phyloP scores from a whole-genome alignment of 2,329 filamentous ascomycete species.

The Mycosphaerella sp. region DNA sequence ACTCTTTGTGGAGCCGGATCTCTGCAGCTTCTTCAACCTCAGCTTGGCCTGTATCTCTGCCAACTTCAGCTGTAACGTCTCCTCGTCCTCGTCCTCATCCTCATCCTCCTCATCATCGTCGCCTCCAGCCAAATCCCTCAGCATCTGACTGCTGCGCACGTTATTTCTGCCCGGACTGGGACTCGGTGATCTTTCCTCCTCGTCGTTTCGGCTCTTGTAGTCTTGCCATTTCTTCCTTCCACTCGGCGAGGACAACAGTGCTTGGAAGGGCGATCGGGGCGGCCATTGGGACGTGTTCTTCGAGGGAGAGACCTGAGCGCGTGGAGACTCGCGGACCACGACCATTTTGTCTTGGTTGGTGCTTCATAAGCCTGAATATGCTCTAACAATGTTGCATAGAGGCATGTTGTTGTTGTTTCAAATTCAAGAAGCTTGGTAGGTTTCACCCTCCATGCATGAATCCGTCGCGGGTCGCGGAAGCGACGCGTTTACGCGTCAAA shows the following conservation, averaged over 20 bases:
- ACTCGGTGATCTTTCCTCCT: constrained; percentile 39
- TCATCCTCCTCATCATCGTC: constrained; percentile 28
- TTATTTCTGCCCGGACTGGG: constrained; percentile 49
- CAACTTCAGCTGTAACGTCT: constrained; percentile 77
- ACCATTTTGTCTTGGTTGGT: constrained; percentile 28
- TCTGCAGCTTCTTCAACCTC: constrained; percentile 74
- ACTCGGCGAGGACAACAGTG: constrained; percentile 63
- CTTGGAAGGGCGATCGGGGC: constrained; percentile 56
- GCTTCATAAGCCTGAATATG: neutral
- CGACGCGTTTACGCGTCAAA: constrained; percentile 14
- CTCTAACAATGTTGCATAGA: constrained; percentile 2
- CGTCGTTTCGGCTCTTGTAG: constrained; percentile 49
- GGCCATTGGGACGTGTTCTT: constrained; percentile 49
- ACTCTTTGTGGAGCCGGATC: constrained; percentile 20
- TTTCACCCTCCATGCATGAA: too few relatives aligned
- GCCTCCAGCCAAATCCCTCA: constrained; percentile 28
- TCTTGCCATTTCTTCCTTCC: constrained; percentile 70
- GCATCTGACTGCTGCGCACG: constrained; percentile 24
- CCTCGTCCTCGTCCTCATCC: constrained; percentile 57
- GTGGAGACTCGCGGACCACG: constrained; percentile 45
- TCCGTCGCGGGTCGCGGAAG: constrained; percentile 2
- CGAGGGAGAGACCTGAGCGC: constrained; percentile 40
- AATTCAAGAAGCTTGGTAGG: too few relatives aligned
- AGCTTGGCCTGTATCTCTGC: constrained; percentile 83
- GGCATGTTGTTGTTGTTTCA: neutral